phyloP scores from a whole-genome alignment of 257 asterid genomes.

The Nicotiana otophora region DNA sequence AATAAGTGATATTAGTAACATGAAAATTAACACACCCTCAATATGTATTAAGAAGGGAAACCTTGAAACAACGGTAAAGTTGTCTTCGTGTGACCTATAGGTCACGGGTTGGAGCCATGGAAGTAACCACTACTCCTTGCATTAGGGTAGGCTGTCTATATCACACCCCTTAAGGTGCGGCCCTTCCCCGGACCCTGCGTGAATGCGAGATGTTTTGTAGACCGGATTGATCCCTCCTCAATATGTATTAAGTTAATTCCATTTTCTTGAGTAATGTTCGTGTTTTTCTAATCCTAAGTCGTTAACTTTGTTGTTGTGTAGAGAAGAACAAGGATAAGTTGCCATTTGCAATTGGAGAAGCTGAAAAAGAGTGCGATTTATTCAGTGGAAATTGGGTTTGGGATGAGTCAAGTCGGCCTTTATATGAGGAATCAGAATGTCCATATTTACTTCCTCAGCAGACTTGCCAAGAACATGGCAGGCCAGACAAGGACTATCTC shows the following conservation, averaged over 20 bases:
- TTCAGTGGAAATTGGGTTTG: conserved; percentile 80
- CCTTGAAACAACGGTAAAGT: no score
- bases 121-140: no score
- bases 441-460: conserved; percentile 94
- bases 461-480: conserved; percentile 83
- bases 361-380: conserved; percentile 54
- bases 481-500: conserved; percentile 75
- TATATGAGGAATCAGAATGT: conserved; percentile 78
- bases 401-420: conserved; percentile 55
- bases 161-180: no score
- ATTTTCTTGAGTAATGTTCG: neutral
- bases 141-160: no score
- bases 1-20: no score
- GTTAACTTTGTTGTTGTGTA: conserved; percentile 27
- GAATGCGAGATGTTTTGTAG: no score
- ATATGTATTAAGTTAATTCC: neutral
- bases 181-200: no score
- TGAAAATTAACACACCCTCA: no score
- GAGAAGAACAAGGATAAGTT: conserved; percentile 61
- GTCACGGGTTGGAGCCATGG: no score
- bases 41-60: no score
- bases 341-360: conserved; percentile 55
- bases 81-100: no score
- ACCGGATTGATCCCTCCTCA: neutral
- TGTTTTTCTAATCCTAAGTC: neutral